Evolutionary conservation across 2,329 filamentous ascomycete species (phyloP).

Genomic region (Fusarium nanum): DNA sequence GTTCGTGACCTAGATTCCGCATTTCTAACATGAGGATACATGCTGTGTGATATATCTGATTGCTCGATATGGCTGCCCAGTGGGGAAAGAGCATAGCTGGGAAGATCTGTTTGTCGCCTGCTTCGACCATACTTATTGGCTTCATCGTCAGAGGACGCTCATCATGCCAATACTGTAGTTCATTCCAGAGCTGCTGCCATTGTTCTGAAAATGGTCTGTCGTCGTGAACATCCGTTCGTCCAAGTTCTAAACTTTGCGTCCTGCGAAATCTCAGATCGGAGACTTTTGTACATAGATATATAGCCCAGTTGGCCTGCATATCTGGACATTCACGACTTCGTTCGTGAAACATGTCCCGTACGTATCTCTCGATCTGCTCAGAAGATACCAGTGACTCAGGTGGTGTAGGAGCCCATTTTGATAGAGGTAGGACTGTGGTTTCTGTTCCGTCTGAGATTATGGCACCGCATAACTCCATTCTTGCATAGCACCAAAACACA

Average conservation of each 20-base stretch:
- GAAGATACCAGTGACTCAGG: slow-evolving; percentile 17
- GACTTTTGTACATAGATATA: slow-evolving; percentile 63
- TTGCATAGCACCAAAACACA: slow-evolving; percentile 68
- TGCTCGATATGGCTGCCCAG: slow-evolving; percentile 63
- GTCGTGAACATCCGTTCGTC: slow-evolving; percentile 52
- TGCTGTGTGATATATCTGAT: slow-evolving; percentile 64
- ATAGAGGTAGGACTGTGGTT: slow-evolving; percentile 60
- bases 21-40: slow-evolving; percentile 61
- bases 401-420: slow-evolving; percentile 57
- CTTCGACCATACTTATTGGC: slow-evolving; percentile 39
- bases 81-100: slow-evolving; percentile 61
- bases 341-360: slow-evolving; percentile 43
- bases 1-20: slow-evolving; percentile 45
- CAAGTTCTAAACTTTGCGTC: slow-evolving; percentile 54
- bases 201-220: slow-evolving; percentile 52
- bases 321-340: slow-evolving; percentile 53
- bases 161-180: slow-evolving; percentile 59
- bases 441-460: slow-evolving; percentile 63
- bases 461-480: slow-evolving; percentile 67
- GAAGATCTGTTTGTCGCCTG: slow-evolving; percentile 52
- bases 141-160: slow-evolving; percentile 55
- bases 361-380: slow-evolving; percentile 19
- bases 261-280: slow-evolving; percentile 57
- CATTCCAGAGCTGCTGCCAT: slow-evolving; percentile 59
- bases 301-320: slow-evolving; percentile 66